Conservation (phyloP, 257 asterid species). For the Solanum phureja region DNA sequence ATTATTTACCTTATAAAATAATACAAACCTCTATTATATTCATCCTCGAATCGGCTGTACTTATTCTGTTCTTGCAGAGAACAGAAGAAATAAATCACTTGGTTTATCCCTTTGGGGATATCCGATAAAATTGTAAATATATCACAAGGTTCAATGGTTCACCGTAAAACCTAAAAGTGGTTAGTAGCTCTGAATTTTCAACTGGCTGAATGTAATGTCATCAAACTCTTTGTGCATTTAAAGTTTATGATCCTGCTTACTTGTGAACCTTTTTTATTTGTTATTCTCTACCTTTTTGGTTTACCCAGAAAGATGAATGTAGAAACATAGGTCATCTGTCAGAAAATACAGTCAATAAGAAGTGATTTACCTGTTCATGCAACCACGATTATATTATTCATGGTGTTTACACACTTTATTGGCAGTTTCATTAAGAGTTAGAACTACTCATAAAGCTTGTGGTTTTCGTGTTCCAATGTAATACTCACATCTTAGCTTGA, state of each 20-base stretch:
- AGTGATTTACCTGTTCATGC: neutral
- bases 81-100: neutral
- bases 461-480: neutral
- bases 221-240: neutral
- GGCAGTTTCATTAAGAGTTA: neutral
- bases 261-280: neutral
- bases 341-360: neutral
- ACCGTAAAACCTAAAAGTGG: neutral
- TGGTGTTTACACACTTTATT: neutral
- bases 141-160: neutral
- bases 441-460: neutral
- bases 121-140: slow-evolving; percentile 21
- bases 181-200: neutral
- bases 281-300: neutral
- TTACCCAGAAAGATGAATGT: neutral
- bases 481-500: neutral
- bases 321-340: neutral
- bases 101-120: slow-evolving; percentile 21
- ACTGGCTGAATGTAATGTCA: neutral
- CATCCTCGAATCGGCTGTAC: neutral
- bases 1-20: neutral
- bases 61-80: neutral
- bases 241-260: neutral
- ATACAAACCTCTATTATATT: neutral
- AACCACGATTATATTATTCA: neutral